These are phyloP conservation scores for Aplosporella prunicola DNA, from an alignment of 2,329 filamentous ascomycete genomes.

Conservation along the genomic window DNA sequence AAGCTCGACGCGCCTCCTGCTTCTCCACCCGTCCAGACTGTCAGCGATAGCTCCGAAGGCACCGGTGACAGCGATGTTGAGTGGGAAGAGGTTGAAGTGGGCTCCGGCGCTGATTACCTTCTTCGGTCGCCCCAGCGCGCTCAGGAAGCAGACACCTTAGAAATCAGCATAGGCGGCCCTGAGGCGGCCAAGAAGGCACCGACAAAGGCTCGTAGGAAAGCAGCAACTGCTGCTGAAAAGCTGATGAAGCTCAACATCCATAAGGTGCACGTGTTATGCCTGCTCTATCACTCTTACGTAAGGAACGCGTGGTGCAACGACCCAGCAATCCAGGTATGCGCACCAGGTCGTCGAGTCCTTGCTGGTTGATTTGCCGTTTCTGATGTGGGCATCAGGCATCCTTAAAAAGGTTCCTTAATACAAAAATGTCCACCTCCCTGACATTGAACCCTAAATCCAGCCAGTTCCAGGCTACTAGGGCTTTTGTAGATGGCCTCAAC, in stretches of 20 bases:
- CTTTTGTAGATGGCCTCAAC: conserved; percentile 70
- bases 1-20: conserved; percentile 11
- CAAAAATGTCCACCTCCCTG: conserved; percentile 57
- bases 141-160: conserved; percentile 31
- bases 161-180: conserved; percentile 26
- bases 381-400: conserved; percentile 9
- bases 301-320: conserved; percentile 91
- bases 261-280: conserved; percentile 73
- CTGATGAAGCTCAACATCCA: conserved; percentile 65
- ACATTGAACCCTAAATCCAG: conserved; percentile 57
- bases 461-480: conserved; percentile 67
- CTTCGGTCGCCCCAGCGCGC: conserved; percentile 17
- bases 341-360: neutral
- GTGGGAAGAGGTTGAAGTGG: conserved; percentile 50
- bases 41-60: conserved; percentile 42
- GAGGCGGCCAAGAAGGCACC: conserved; percentile 23
- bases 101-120: conserved; percentile 16
- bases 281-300: conserved; percentile 65
- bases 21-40: too few relatives aligned
- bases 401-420: conserved; percentile 47
- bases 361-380: too few relatives aligned
- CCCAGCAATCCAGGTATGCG: conserved; percentile 49
- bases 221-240: conserved; percentile 48
- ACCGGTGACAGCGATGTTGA: conserved; percentile 46
- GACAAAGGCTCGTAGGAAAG: conserved; percentile 37